A percentile compares a stretch with the other conserved stretches of the same genome.
These are phyloP conservation scores for Planoprotostelium fungivorum DNA, from an alignment of 78 protist genomes.

Conservation along the genomic window DNA sequence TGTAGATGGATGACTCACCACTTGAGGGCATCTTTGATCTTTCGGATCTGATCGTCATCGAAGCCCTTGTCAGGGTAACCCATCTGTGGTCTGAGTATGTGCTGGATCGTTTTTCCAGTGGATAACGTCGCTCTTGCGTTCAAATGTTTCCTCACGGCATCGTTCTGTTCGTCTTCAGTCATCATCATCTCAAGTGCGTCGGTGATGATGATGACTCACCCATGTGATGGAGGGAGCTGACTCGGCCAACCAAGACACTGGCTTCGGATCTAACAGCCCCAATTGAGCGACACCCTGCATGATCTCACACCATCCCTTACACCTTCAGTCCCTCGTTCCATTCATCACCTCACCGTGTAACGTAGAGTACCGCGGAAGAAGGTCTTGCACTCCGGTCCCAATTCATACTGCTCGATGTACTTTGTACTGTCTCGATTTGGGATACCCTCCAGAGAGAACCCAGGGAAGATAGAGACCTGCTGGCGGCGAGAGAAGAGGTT, in stretches of 20 bases:
- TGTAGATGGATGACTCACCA: constrained; percentile 4
- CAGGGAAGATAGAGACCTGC: constrained; percentile 60
- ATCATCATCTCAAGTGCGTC: constrained; percentile 13
- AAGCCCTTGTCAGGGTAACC: constrained; percentile 58
- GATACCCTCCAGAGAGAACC: constrained; percentile 43
- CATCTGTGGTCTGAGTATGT: constrained; percentile 33
- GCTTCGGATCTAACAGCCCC: constrained; percentile 29
- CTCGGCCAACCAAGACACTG: neutral
- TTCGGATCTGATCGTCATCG: constrained; percentile 48
- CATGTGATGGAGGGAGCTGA: constrained; percentile 20
- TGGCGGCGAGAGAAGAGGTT: constrained; percentile 41
- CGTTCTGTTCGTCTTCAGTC: no score
- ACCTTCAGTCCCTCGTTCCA: neutral
- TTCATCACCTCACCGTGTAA: neutral
- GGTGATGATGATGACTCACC: neutral
- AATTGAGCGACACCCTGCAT: constrained; percentile 57
- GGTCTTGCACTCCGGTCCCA: constrained; percentile 19
- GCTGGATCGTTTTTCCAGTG: constrained; percentile 35
- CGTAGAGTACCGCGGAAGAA: constrained; percentile 64
- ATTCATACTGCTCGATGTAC: constrained; percentile 18
- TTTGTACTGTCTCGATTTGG: constrained; percentile 44
- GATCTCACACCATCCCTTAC: constrained; percentile 43
- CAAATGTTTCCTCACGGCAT: neutral
- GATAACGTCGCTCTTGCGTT: constrained; percentile 8
- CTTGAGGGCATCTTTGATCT: constrained; percentile 21